Evolutionary conservation across 805 yeast genomes (phyloP).

Genomic region (Priceomyces carsonii): DNA sequence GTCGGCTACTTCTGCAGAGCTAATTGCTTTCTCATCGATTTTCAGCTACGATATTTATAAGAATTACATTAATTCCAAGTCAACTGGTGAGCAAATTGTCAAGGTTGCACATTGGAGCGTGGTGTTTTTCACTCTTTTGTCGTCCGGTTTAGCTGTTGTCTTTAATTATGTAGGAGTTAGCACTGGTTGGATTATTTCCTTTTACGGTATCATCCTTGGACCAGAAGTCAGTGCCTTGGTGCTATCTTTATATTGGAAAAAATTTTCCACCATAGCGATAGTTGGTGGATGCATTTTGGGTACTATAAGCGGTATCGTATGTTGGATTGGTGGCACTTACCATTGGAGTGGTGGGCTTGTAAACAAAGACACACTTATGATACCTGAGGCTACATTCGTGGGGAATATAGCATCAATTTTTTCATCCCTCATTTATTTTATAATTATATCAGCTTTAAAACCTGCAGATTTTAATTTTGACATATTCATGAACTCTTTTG

Average conservation of each 20-base stretch:
- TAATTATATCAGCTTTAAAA: slow-evolving; percentile 28
- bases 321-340: slow-evolving; percentile 41
- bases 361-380: slow-evolving; percentile 30
- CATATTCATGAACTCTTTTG: slow-evolving; percentile 13
- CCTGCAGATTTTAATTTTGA: slow-evolving; percentile 41
- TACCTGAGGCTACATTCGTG: slow-evolving; percentile 42
- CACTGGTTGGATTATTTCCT: slow-evolving; percentile 41
- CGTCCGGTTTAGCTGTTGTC: slow-evolving; percentile 22
- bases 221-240: slow-evolving; percentile 26
- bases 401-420: slow-evolving; percentile 40
- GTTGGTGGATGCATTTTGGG: slow-evolving; percentile 40
- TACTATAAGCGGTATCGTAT: slow-evolving; percentile 33
- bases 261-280: slow-evolving; percentile 36
- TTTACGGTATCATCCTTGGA: slow-evolving; percentile 27
- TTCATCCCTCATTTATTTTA: slow-evolving; percentile 35
- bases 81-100: slow-evolving; percentile 22
- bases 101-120: slow-evolving; percentile 21
- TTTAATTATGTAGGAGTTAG: slow-evolving; percentile 25
- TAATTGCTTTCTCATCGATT: slow-evolving; percentile 41
- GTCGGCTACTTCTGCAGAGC: slow-evolving; percentile 42
- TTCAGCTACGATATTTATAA: slow-evolving; percentile 26
- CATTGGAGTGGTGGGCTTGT: slow-evolving; percentile 34
- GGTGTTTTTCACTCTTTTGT: slow-evolving; percentile 16
- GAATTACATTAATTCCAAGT: slow-evolving; percentile 20
- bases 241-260: slow-evolving; percentile 26